Evolutionary conservation across 371 early-diverging fungal species (phyloP).

Genomic region (Neoconidiobolus thromboides): DNA sequence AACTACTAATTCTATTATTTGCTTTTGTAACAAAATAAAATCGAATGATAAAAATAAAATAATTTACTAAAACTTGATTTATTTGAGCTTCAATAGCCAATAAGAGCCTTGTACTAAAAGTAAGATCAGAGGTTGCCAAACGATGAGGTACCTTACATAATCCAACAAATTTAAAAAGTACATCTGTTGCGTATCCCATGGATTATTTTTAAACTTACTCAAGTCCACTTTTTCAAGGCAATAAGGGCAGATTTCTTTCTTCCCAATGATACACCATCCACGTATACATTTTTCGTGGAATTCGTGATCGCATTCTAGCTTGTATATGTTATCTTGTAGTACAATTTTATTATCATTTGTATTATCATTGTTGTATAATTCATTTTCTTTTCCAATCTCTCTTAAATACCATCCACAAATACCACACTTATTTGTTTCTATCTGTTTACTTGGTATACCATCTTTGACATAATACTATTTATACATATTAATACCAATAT

Average conservation of each 20-base stretch:
- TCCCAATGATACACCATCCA: constrained; percentile 87
- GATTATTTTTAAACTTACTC: constrained; percentile 51
- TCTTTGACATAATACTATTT: constrained; percentile 40
- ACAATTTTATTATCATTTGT: not conserved
- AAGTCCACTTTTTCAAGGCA: constrained; percentile 78
- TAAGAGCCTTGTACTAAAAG: not conserved
- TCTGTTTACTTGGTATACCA: constrained; percentile 43
- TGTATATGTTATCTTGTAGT: constrained; percentile 28
- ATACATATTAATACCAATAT: not conserved
- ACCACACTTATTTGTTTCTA: constrained; percentile 56
- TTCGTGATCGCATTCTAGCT: constrained; percentile 53
- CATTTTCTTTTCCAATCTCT: constrained; percentile 11
- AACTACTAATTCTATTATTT: too few species aligned
- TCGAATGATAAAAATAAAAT: not conserved
- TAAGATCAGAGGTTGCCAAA: constrained; percentile 55
- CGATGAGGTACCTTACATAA: constrained; percentile 57
- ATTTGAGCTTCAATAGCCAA: not conserved
- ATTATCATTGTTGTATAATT: constrained; percentile 5
- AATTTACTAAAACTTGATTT: not conserved
- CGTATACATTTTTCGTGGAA: constrained; percentile 86
- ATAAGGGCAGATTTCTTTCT: constrained; percentile 88
- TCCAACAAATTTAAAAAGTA: constrained; percentile 62
- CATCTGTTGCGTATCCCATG: constrained; percentile 56
- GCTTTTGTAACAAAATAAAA: not conserved
- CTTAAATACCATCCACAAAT: constrained; percentile 41